A percentile compares a stretch with the other conserved stretches of the same genome.
phyloP scores from a whole-genome alignment of 345 rosid genomes.

The Trapa incisa region DNA sequence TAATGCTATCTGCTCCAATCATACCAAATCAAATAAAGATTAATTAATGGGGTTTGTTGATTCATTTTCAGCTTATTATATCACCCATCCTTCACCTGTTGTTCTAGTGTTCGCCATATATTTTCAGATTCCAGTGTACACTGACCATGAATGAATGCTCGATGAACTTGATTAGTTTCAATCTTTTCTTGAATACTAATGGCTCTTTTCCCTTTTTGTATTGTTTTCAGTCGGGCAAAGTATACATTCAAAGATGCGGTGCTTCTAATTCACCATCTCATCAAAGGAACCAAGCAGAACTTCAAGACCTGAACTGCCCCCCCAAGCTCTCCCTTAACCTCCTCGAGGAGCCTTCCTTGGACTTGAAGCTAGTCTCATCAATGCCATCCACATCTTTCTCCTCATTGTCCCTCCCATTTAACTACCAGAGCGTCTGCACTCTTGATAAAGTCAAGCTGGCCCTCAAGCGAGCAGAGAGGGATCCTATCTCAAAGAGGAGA shows the following conservation, averaged over 20 bases:
- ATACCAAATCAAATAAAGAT: too few species aligned
- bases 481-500: constrained; percentile 27
- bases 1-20: too few species aligned
- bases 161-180: neutral
- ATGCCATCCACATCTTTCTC: constrained; percentile 11
- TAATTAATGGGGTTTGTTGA: too few species aligned
- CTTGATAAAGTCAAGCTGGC: constrained; percentile 80
- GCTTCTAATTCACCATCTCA: constrained; percentile 17
- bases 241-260: constrained; percentile 58
- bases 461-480: constrained; percentile 52
- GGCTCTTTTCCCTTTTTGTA: neutral
- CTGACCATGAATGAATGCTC: neutral
- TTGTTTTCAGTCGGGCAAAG: constrained; percentile 69
- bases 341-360: constrained; percentile 34
- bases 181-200: neutral
- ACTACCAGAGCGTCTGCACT: constrained; percentile 78
- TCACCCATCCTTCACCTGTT: too few species aligned
- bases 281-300: constrained; percentile 7
- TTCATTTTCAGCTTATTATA: too few species aligned
- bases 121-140: neutral
- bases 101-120: neutral
- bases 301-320: constrained; percentile 44
- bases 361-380: constrained; percentile 26
- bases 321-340: constrained; percentile 18
- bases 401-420: neutral